A percentile compares a stretch with the other conserved stretches of the same genome.
phyloP scores from a whole-genome alignment of 2,329 filamentous ascomycete genomes.

The Falciphora oryzae region DNA sequence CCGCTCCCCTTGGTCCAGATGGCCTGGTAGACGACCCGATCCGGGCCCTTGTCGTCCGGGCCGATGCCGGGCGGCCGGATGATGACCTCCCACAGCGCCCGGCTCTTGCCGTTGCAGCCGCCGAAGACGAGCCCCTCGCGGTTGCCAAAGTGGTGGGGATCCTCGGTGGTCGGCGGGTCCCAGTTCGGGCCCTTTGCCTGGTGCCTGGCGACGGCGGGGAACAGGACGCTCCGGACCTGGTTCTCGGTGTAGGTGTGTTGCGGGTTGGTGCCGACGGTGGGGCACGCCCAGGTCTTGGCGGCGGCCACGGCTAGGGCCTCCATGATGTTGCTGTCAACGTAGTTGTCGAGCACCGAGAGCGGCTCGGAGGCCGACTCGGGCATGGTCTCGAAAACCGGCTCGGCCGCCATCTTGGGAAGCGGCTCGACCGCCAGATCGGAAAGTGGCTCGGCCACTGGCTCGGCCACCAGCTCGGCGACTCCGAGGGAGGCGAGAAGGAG shows the following conservation, averaged over 20 bases:
- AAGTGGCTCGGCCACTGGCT: too few species aligned
- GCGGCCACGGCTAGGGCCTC: background rate
- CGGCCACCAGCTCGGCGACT: too few species aligned
- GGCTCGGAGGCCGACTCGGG: too few species aligned
- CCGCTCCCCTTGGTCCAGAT: background rate
- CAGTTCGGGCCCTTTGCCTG: background rate
- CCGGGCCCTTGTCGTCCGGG: background rate
- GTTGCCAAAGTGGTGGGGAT: background rate
- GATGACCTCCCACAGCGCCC: background rate
- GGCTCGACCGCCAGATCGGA: too few species aligned
- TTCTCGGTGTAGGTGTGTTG: background rate
- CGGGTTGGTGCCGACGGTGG: background rate
- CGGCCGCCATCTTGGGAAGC: too few species aligned
- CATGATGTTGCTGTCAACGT: too few species aligned
- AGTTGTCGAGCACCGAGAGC: too few species aligned
- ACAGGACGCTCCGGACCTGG: background rate
- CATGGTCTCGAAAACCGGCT: too few species aligned
- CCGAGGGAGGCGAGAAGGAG: too few species aligned
- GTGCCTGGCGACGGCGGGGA: background rate
- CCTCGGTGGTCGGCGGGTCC: background rate
- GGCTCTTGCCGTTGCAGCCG: background rate
- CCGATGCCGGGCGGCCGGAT: background rate
- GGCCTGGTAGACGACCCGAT: background rate
- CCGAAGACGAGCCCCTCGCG: background rate
- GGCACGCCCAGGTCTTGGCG: background rate